Evolutionary conservation across 177 flowering plant species (phyloP).

Genomic region (Vitis hybrid): DNA sequence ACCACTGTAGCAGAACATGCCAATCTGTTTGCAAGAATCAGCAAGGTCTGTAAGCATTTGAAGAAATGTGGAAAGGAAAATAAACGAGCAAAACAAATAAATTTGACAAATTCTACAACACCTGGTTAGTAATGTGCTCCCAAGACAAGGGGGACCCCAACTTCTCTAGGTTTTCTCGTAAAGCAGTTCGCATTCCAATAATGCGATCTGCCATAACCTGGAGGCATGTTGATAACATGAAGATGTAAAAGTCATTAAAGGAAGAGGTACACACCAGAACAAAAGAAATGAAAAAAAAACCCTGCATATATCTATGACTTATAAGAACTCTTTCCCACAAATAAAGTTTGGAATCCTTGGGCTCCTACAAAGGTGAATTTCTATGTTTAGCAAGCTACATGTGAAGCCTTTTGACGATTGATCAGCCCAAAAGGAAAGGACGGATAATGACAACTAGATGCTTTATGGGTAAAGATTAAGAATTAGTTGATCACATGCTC

Average conservation of each 20-base stretch:
- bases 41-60: not conserved
- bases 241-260: not conserved
- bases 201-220: constrained; percentile 98
- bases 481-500: too few relatives aligned
- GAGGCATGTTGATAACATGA: not conserved
- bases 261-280: not conserved
- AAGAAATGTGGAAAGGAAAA: not conserved
- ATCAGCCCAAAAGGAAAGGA: too few relatives aligned
- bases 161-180: constrained; percentile 75
- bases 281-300: not conserved
- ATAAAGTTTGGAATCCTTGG: too few relatives aligned
- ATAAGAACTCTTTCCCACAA: too few relatives aligned
- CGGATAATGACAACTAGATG: too few relatives aligned
- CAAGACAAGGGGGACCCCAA: constrained; percentile 87
- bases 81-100: not conserved
- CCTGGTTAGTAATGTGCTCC: constrained; percentile 96
- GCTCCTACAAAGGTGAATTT: too few relatives aligned
- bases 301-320: too few relatives aligned
- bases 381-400: too few relatives aligned
- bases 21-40: constrained; percentile 57
- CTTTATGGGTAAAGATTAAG: too few relatives aligned
- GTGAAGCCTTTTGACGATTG: too few relatives aligned
- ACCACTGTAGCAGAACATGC: constrained; percentile 98
- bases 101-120: constrained; percentile 6
- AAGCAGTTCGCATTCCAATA: constrained; percentile 81